Evolutionary conservation across 768 basidiomycete genomes (phyloP).

Genomic region (Phlebiopsis gigantea): DNA sequence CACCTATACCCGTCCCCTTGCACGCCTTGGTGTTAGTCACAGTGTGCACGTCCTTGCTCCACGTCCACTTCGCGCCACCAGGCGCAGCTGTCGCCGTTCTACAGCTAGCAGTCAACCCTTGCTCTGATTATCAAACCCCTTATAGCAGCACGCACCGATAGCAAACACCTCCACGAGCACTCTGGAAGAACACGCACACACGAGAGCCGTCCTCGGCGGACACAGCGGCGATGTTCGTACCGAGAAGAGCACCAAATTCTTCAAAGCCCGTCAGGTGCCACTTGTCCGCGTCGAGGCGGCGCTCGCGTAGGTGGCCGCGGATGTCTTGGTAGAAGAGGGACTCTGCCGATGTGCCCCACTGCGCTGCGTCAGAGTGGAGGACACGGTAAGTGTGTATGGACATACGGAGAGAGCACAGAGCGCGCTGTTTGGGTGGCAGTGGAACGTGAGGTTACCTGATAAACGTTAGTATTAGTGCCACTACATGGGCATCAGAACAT

Average conservation of each 20-base stretch:
- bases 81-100: neutral
- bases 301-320: neutral
- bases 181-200: neutral
- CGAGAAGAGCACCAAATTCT: neutral
- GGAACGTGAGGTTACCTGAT: neutral
- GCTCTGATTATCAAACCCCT: neutral
- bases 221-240: slow-evolving; percentile 6
- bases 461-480: neutral
- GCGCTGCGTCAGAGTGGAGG: neutral
- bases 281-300: neutral
- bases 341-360: neutral
- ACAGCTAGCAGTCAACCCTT: too few species aligned
- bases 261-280: neutral
- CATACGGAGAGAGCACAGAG: slow-evolving; percentile 1
- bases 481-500: neutral
- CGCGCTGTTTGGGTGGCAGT: neutral
- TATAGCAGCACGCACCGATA: neutral
- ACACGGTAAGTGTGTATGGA: too few species aligned
- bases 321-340: neutral
- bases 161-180: neutral
- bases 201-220: neutral
- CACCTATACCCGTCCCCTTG: slow-evolving; percentile 1
- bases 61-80: neutral
- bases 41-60: neutral
- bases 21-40: neutral